Evolutionary conservation across 1,284 basidiomycete genomes (phyloP).

Genomic region (Puccinia triticina): DNA sequence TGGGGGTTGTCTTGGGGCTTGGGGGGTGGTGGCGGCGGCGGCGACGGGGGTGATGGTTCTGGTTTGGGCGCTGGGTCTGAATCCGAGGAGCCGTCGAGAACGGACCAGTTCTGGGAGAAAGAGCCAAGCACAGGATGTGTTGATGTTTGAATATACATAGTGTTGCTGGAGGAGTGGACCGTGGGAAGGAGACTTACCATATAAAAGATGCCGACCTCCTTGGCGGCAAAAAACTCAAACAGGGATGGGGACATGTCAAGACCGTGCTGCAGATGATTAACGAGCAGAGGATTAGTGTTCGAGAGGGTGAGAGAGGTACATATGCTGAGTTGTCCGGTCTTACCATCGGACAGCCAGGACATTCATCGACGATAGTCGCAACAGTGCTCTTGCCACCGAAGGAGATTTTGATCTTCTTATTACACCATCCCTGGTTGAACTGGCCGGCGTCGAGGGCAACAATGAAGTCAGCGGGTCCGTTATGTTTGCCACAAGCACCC

Average conservation of each 20-base stretch:
- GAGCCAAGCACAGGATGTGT: not conserved
- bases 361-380: slow-evolving; percentile 2
- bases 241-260: slow-evolving; percentile 27
- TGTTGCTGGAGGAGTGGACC: not conserved
- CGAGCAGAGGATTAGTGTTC: not conserved
- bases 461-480: slow-evolving; percentile 66
- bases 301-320: too few relatives aligned
- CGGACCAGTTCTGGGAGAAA: not conserved
- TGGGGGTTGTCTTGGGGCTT: too few relatives aligned
- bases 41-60: not conserved
- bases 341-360: slow-evolving; percentile 29
- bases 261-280: slow-evolving; percentile 4
- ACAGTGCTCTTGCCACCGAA: slow-evolving; percentile 1
- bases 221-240: slow-evolving; percentile 27
- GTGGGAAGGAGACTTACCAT: not conserved
- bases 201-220: slow-evolving; percentile 36
- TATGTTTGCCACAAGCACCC: slow-evolving; percentile 71
- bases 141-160: too few relatives aligned
- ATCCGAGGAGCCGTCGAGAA: not conserved
- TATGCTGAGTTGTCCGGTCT: not conserved
- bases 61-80: slow-evolving; percentile 1
- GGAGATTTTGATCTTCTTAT: slow-evolving; percentile 20
- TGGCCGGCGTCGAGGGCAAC: slow-evolving; percentile 68
- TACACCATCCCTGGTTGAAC: slow-evolving; percentile 62
- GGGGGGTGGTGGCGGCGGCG: not conserved